Percentiles rank a stretch among this genome's conserved stretches.
Conservation (phyloP, 75 land plant species). For the Selaginella tamariscina region DNA sequence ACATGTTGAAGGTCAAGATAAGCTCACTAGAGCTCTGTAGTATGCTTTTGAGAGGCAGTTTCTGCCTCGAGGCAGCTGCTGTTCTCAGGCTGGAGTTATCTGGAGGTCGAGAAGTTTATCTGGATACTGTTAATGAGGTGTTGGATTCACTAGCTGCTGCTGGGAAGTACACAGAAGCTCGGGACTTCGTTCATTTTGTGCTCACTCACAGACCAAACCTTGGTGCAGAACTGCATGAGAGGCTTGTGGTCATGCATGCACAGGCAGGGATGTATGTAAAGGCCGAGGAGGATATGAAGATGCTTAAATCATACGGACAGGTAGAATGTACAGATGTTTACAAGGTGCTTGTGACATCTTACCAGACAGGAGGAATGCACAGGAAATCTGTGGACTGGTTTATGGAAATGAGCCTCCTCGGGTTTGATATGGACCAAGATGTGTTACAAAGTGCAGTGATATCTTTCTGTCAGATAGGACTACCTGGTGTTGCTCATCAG, state of each 20-base stretch:
- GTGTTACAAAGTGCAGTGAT: conserved; percentile 23
- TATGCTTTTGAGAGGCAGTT: conserved; percentile 42
- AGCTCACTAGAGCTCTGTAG: conserved; percentile 27
- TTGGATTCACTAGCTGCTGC: conserved; percentile 34
- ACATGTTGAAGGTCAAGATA: conserved; percentile 35
- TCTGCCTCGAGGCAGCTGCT: conserved; percentile 39
- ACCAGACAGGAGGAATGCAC: conserved; percentile 33
- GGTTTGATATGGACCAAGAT: conserved; percentile 36
- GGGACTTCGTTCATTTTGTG: conserved; percentile 30
- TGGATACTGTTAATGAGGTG: conserved; percentile 26
- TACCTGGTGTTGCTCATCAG: conserved; percentile 50
- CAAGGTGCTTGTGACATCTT: conserved; percentile 40
- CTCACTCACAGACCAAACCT: conserved; percentile 18
- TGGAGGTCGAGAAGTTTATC: conserved; percentile 26
- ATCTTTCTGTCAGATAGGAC: conserved; percentile 44
- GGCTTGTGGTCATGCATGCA: conserved; percentile 39
- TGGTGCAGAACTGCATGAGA: conserved; percentile 26
- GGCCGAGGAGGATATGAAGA: conserved; percentile 48
- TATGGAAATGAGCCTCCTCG: conserved; percentile 37
- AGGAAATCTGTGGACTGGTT: conserved; percentile 44
- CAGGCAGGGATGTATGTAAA: conserved; percentile 31
- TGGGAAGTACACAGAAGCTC: conserved; percentile 38
- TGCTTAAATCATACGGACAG: conserved; percentile 8
- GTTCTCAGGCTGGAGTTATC: conserved; percentile 32
- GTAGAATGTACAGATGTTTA: conserved; percentile 20